Evolutionary conservation across 140 eudicot genomes (phyloP).

Genomic region (Senecio squalidus): DNA sequence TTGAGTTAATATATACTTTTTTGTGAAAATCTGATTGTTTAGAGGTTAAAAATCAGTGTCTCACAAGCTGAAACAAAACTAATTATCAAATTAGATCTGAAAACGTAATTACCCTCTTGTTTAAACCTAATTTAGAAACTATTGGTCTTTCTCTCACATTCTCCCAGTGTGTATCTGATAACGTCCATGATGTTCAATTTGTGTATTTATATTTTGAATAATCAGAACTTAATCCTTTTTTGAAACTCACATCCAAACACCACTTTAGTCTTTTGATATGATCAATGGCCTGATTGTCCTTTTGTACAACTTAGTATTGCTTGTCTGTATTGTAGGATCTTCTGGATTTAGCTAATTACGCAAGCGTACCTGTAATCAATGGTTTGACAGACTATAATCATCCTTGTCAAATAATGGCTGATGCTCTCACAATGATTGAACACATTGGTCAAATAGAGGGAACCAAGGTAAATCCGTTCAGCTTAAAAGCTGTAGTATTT

Average conservation of each 20-base stretch:
- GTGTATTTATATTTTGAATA: not conserved
- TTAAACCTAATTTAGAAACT: too few species aligned
- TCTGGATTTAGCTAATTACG: constrained; percentile 82
- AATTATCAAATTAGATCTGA: too few species aligned
- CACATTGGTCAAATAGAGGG: constrained; percentile 80
- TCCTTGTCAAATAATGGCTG: constrained; percentile 89
- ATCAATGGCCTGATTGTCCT: not conserved
- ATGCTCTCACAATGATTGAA: constrained; percentile 73
- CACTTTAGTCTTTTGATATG: not conserved
- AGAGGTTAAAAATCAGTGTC: too few species aligned
- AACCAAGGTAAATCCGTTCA: constrained; percentile 51
- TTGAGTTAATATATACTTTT: too few species aligned
- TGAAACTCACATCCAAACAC: not conserved
- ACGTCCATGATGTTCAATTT: not conserved
- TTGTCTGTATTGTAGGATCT: constrained; percentile 52
- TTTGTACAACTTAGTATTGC: constrained; percentile 5
- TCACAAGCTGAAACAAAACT: too few species aligned
- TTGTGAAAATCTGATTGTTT: too few species aligned
- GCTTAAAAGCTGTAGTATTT: not conserved
- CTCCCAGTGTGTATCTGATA: not conserved
- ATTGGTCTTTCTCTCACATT: too few species aligned
- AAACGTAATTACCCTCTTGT: too few species aligned
- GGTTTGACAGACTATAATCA: constrained; percentile 86
- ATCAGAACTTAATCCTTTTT: too few species aligned
- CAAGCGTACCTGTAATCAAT: constrained; percentile 78